A percentile compares a stretch with the other conserved stretches of the same genome.
phyloP scores from a whole-genome alignment of 306 rosid genomes.

The Acacia crassicarpa region DNA sequence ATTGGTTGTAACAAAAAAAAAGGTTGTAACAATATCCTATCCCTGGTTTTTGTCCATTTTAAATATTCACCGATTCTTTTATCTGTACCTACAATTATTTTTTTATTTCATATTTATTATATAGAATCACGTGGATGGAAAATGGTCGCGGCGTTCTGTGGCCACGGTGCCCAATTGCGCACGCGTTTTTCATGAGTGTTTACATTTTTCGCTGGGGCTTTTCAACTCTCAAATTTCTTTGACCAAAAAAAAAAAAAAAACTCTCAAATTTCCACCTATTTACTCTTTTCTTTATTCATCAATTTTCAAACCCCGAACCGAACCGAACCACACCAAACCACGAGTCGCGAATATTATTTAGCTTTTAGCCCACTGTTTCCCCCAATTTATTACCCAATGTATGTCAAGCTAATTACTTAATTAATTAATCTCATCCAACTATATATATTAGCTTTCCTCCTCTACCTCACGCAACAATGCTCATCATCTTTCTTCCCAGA shows the following conservation, averaged over 20 bases:
- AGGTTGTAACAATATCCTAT: too few species aligned
- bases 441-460: neutral
- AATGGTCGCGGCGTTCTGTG: neutral
- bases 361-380: neutral
- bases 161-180: constrained; percentile 38
- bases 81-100: too few species aligned
- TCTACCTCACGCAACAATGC: neutral
- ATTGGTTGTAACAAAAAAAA: too few species aligned
- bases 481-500: neutral
- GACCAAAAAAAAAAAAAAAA: neutral
- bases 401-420: neutral
- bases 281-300: neutral
- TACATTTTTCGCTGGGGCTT: neutral
- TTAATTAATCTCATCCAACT: neutral
- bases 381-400: neutral
- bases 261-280: neutral
- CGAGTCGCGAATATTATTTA: neutral
- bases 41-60: too few species aligned
- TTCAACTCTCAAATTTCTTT: constrained; percentile 2
- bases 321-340: neutral
- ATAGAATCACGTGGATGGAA: constrained; percentile 29
- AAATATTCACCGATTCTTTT: too few species aligned
- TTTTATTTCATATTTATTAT: neutral
- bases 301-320: neutral
- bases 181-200: constrained; percentile 57